Conservation (phyloP, 352 stramenopile genomes). For the Peronospora tabacina region DNA sequence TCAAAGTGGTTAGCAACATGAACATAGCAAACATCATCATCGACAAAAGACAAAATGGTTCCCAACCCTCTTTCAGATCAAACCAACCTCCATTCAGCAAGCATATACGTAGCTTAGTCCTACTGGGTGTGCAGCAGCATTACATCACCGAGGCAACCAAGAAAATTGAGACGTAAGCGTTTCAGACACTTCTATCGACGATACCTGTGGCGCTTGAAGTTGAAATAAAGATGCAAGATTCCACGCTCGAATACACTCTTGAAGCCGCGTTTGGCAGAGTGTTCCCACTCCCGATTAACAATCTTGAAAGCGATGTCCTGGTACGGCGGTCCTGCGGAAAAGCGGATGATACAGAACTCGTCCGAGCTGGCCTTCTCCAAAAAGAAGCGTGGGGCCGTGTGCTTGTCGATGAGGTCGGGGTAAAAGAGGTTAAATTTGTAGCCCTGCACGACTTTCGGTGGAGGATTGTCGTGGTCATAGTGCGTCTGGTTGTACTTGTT, state of each 20-base stretch:
- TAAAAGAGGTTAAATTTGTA: conserved; percentile 99
- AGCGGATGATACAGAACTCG: conserved; percentile 98
- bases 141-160: background rate
- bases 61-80: background rate
- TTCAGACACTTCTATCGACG: conserved; percentile 60
- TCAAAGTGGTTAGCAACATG: conserved; percentile 18
- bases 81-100: background rate
- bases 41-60: conserved; percentile 19
- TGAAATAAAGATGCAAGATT: conserved; percentile 98
- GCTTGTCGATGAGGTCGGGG: conserved; percentile 97
- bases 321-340: conserved; percentile 96
- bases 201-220: conserved; percentile 98
- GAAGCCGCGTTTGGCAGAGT: conserved; percentile 95
- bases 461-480: conserved; percentile 99
- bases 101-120: background rate
- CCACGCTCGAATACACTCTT: conserved; percentile 97
- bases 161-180: background rate
- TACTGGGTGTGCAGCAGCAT: background rate
- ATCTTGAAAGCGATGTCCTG: conserved; percentile 99
- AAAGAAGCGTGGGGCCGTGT: conserved; percentile 91
- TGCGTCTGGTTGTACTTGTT: conserved; percentile 99
- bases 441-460: conserved; percentile 98
- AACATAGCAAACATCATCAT: conserved; percentile 22
- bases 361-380: conserved; percentile 88
- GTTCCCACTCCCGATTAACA: conserved; percentile 98